phyloP scores from a whole-genome alignment of 2,329 filamentous ascomycete species.

The Exutisphaerella laricina region DNA sequence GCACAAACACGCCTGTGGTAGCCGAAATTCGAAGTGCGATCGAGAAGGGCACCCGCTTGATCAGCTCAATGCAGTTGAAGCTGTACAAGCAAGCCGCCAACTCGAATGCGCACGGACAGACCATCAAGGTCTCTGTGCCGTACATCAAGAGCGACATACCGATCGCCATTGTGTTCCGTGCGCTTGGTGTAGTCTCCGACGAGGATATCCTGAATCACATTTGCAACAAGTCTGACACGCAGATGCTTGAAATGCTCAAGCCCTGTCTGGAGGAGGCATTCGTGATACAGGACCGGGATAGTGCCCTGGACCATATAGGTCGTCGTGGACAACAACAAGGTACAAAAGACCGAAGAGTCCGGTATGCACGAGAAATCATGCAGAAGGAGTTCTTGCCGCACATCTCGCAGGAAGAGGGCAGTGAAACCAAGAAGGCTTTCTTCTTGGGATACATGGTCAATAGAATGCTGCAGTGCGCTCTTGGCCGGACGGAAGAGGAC shows the following conservation, averaged over 20 bases:
- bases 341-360: slow-evolving; percentile 81
- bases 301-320: slow-evolving; percentile 91
- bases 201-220: slow-evolving; percentile 98
- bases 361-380: slow-evolving; percentile 87
- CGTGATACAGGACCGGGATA: slow-evolving; percentile 89
- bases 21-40: slow-evolving; percentile 95
- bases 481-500: slow-evolving; percentile 89
- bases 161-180: slow-evolving; percentile 91
- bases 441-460: slow-evolving; percentile 99
- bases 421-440: slow-evolving; percentile 93
- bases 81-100: slow-evolving; percentile 50
- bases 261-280: slow-evolving; percentile 97
- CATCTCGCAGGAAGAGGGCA: slow-evolving; percentile 91
- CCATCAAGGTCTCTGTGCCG: slow-evolving; percentile 83
- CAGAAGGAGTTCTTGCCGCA: slow-evolving; percentile 96
- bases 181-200: slow-evolving; percentile 90
- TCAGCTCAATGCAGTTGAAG: slow-evolving; percentile 89
- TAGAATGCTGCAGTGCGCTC: slow-evolving; percentile 83
- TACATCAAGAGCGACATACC: slow-evolving; percentile 93
- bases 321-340: slow-evolving; percentile 75
- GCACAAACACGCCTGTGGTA: slow-evolving; percentile 86
- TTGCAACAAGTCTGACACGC: slow-evolving; percentile 87
- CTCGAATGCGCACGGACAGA: slow-evolving; percentile 78
- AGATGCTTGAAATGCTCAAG: slow-evolving; percentile 96
- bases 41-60: slow-evolving; percentile 90